Evolutionary conservation across 2,329 filamentous ascomycete genomes (phyloP).

Genomic region (Mariannaea elegans): DNA sequence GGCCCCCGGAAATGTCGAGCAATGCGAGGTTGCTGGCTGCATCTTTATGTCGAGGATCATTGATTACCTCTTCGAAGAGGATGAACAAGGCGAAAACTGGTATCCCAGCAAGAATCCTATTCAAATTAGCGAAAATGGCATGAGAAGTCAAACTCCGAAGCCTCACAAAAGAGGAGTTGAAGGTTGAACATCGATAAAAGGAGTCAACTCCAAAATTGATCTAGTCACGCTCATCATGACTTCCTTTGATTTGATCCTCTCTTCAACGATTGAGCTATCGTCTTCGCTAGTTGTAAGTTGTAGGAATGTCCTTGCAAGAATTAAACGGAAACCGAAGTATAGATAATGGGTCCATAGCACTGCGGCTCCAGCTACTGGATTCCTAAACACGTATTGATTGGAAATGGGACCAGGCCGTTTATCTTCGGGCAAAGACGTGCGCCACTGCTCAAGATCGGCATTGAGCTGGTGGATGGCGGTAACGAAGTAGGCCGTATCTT

Average conservation of each 20-base stretch:
- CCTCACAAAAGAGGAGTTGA: constrained; percentile 33
- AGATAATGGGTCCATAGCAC: constrained; percentile 31
- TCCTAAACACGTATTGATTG: constrained; percentile 5
- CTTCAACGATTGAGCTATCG: not conserved
- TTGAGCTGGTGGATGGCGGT: constrained; percentile 19
- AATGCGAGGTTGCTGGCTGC: constrained; percentile 29
- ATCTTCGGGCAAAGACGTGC: constrained; percentile 19
- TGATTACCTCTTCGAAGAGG: constrained; percentile 34
- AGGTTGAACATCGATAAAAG: constrained; percentile 34
- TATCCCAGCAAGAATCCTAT: constrained; percentile 33
- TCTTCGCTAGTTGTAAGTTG: constrained; percentile 12
- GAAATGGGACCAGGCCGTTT: not conserved
- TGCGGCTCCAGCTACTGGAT: constrained; percentile 16
- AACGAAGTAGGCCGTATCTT: constrained; percentile 14
- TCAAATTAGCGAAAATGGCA: not conserved
- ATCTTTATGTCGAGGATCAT: constrained; percentile 24
- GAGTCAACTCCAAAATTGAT: constrained; percentile 29
- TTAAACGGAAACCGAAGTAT: constrained; percentile 30
- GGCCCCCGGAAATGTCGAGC: constrained; percentile 32
- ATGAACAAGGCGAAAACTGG: constrained; percentile 33
- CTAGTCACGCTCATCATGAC: constrained; percentile 24
- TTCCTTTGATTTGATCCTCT: constrained; percentile 3
- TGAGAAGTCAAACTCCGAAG: not conserved
- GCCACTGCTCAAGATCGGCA: constrained; percentile 31
- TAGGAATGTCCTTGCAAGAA: constrained; percentile 24